Evolutionary conservation across 164 flowering plant species (phyloP).

Genomic region (Chloranthus sessilifolius): DNA sequence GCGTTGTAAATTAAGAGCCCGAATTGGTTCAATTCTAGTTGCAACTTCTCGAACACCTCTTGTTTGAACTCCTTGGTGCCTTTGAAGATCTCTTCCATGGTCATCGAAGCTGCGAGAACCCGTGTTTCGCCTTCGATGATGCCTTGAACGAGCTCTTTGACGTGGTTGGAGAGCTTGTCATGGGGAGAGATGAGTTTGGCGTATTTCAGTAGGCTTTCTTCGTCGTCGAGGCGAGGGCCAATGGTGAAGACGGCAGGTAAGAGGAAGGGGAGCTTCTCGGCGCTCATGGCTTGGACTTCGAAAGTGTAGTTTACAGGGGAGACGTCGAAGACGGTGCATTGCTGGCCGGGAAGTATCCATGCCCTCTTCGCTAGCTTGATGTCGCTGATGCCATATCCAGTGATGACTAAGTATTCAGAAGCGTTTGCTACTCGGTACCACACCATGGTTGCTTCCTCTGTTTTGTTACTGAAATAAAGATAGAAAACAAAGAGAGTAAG

Average conservation of each 20-base stretch:
- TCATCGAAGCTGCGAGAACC: constrained; percentile 43
- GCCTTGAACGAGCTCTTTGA: constrained; percentile 35
- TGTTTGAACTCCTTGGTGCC: constrained; percentile 36
- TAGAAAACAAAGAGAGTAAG: too few relatives aligned
- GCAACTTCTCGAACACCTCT: constrained; percentile 37
- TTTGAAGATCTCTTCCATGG: constrained; percentile 38
- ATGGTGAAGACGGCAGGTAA: constrained; percentile 34
- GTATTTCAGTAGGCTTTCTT: constrained; percentile 14
- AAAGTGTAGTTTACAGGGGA: constrained; percentile 30
- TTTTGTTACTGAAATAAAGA: too few relatives aligned
- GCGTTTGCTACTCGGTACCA: constrained; percentile 21
- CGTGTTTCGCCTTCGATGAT: constrained; percentile 42
- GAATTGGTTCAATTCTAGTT: constrained; percentile 34
- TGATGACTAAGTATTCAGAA: constrained; percentile 22
- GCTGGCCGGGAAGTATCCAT: constrained; percentile 24
- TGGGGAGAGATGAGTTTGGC: constrained; percentile 29
- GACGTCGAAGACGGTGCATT: constrained; percentile 16
- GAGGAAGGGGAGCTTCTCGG: constrained; percentile 29
- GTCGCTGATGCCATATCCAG: constrained; percentile 20
- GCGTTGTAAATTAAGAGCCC: constrained; percentile 38
- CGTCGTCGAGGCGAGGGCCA: constrained; percentile 21
- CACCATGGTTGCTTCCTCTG: constrained; percentile 10
- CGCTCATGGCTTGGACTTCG: constrained; percentile 28
- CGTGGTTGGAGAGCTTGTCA: constrained; percentile 28
- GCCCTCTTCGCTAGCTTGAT: constrained; percentile 24